These are phyloP conservation scores for Hygrocybe coccinea DNA, from an alignment of 768 basidiomycete species.

Conservation along the genomic window DNA sequence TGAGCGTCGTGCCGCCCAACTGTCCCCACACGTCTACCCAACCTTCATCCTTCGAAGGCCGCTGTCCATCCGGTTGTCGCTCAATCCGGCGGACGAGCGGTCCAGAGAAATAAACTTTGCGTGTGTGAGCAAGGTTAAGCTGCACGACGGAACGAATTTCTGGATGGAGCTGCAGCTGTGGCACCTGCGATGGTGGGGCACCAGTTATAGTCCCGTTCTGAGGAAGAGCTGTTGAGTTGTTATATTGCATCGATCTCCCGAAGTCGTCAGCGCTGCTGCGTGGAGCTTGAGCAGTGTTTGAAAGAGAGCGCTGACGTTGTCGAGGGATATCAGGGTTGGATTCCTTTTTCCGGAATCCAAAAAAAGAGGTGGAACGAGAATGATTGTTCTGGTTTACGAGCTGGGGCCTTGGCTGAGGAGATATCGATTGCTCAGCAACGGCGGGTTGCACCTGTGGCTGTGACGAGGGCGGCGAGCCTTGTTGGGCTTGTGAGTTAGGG, in stretches of 20 bases:
- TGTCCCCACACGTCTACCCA: constrained; percentile 90
- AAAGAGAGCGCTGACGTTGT: not conserved
- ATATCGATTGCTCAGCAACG: not conserved
- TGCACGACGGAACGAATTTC: constrained; percentile 79
- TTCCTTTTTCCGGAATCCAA: constrained; percentile 24
- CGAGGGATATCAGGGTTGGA: not conserved
- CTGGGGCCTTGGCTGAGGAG: constrained; percentile 17
- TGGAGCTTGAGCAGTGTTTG: not conserved
- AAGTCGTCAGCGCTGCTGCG: too few species aligned
- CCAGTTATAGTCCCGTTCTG: not conserved
- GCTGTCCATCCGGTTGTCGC: constrained; percentile 70
- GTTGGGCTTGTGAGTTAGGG: constrained; percentile 15
- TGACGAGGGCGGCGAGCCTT: constrained; percentile 11
- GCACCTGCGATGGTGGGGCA: not conserved
- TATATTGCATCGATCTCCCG: too few species aligned
- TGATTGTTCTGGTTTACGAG: constrained; percentile 31
- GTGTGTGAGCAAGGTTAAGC: constrained; percentile 69
- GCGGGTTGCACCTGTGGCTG: not conserved
- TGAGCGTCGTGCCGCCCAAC: constrained; percentile 82
- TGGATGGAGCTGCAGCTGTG: constrained; percentile 41
- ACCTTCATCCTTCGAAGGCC: constrained; percentile 64
- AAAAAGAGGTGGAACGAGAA: constrained; percentile 59
- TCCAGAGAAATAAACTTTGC: constrained; percentile 85
- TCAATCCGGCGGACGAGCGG: constrained; percentile 74
- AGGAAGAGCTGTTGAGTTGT: too few species aligned